A percentile compares a stretch with the other conserved stretches of the same genome.
phyloP scores from a whole-genome alignment of 148 eudicot species.

The Salicornia ramosissima region DNA sequence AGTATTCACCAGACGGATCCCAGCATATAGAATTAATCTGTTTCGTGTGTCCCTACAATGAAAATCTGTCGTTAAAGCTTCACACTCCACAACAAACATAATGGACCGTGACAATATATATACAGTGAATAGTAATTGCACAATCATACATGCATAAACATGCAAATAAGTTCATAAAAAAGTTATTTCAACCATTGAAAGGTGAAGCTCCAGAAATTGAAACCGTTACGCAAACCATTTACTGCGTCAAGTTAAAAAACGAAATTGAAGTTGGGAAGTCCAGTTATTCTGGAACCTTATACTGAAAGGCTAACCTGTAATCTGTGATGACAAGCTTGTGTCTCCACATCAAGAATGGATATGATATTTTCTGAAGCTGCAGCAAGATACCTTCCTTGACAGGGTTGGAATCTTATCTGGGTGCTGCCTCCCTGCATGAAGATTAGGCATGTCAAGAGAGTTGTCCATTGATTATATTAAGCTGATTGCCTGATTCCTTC shows the following conservation, averaged over 20 bases:
- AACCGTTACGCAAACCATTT: not conserved
- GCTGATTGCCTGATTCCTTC: not conserved
- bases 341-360: conserved; percentile 73
- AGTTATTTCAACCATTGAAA: not conserved
- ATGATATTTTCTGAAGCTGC: conserved; percentile 81
- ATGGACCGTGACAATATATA: no score
- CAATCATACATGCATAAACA: not conserved
- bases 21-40: conserved; percentile 74
- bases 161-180: not conserved
- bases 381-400: conserved; percentile 73
- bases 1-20: conserved; percentile 80
- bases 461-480: no score
- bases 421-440: conserved; percentile 56
- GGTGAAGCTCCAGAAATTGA: not conserved
- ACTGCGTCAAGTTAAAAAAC: not conserved
- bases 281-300: not conserved
- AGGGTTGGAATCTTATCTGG: conserved; percentile 83
- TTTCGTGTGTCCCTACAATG: conserved; percentile 72
- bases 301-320: conserved; percentile 42
- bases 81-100: not conserved
- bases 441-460: not conserved
- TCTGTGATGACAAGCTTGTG: conserved; percentile 63
- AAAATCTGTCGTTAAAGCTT: not conserved
- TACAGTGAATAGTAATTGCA: not conserved
- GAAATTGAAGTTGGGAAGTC: not conserved